Base-by-base conservation (phyloP, 75 land plant species). In the Isoetes taiwanensis region DNA sequence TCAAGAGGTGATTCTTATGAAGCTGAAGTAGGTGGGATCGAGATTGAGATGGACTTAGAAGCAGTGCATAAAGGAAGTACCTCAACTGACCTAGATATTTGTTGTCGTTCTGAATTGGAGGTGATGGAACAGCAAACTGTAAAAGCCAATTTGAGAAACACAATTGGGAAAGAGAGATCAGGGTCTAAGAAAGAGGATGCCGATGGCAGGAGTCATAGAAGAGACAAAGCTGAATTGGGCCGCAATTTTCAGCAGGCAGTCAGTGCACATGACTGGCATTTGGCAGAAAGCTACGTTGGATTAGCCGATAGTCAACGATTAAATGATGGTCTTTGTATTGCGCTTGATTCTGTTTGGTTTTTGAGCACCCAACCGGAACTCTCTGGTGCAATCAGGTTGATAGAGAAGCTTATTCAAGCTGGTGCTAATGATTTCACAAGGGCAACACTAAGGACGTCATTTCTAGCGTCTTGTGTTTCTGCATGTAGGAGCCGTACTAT, bases 391-490 rank as follows among this genome's bases (percentile, higher is more conserved):
- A 86, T 80, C 0, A 59, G 75, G 28, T 57, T 91, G 63, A 86
- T 91, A 30, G 78, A 80, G 79, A 76, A 72, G 63, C 77, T 91
- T 24, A 66, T 91, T 34, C 21, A 39, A 0, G 61, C 64, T 60
- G 97, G 97, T 30, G 97, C 95, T 28, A 58, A 59, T 53, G 97
- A 91, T 54, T 91, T 86, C 62, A 83, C 94, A 26, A 58, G 97
- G 34, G 97, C 97, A 30, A 79, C 85, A 19, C 78, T 91, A 9
- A 63, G 97, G 27, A 91, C 97, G 11, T 83, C 94, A 6, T 91
- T 91, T 54, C 81, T 91, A 28, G 97, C 97, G 46, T 91, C 97
- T 0, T 91, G 97, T 28, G 97, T 91, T 9, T 91, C 97, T 43
- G 97, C 93, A 2, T 90, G 91, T 62, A 77, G 90, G 66, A 82